Percentiles rank a stretch among this genome's conserved stretches.
Conservation (phyloP, 73 alveolate genomes). For the Paramecium biaurelia region DNA sequence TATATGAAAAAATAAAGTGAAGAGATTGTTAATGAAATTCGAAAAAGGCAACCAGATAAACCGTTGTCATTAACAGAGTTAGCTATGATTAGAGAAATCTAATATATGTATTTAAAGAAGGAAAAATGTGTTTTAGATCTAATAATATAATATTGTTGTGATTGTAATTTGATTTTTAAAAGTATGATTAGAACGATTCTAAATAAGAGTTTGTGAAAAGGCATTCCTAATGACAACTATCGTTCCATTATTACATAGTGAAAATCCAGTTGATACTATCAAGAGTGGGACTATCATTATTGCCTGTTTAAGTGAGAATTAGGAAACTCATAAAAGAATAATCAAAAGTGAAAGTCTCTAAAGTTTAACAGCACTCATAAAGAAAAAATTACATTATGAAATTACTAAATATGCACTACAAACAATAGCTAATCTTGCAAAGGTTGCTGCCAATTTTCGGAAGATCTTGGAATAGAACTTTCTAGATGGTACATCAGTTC, state of each 20-base stretch:
- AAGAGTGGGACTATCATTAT: constrained; percentile 39
- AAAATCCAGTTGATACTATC: constrained; percentile 52
- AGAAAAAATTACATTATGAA: constrained; percentile 40
- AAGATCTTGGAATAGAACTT: constrained; percentile 32
- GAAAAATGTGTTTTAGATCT: constrained; percentile 43
- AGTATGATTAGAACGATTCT: constrained; percentile 37
- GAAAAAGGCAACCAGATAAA: constrained; percentile 57
- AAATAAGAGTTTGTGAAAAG: constrained; percentile 65
- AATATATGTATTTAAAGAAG: constrained; percentile 48
- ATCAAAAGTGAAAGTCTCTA: constrained; percentile 48
- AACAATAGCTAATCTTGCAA: constrained; percentile 39
- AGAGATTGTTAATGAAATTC: constrained; percentile 53
- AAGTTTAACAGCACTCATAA: not conserved
- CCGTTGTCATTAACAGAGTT: constrained; percentile 52
- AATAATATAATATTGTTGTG: constrained; percentile 56
- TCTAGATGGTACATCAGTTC: not conserved
- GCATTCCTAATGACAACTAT: constrained; percentile 60
- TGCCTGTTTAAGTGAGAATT: constrained; percentile 55
- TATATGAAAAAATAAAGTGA: constrained; percentile 54
- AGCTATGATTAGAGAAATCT: constrained; percentile 54
- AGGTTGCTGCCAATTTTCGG: constrained; percentile 9
- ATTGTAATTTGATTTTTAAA: constrained; percentile 4
- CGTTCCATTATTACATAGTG: constrained; percentile 55
- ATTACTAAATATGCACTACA: constrained; percentile 48
- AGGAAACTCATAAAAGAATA: constrained; percentile 59